Base-by-base conservation (phyloP, 1,284 basidiomycete genomes). In the Microbotryum intermedium region DNA sequence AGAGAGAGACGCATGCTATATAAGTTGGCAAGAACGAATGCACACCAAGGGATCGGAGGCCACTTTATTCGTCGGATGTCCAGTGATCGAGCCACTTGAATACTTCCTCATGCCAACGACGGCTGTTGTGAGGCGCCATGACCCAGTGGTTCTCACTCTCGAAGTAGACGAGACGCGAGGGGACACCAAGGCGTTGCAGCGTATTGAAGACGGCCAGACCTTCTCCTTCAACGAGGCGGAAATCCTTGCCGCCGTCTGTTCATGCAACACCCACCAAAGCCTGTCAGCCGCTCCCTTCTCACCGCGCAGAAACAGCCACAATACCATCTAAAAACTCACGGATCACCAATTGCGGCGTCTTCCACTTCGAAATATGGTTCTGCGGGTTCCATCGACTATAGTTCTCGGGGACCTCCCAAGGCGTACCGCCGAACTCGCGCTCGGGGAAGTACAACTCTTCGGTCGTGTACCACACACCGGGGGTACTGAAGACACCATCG, bases 91-190 rank as follows among this genome's bases (percentile, higher is more conserved):
- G 84, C 89, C 89, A 94, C 60, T 81, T 79, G 76, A 94, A 85
- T 6, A 95, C 86, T 73, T 95, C 92, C 66, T 86, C 79, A 74
- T 93, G 87, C 86, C 86, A 91, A 74, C 70, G 87, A 48, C 49
- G 74, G 75, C 70, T 79, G 69, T 88, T 88, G 55, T 83, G 84
- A 64, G 84, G 84, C 59, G 87, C 81, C 61, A 86, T 67, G 11
- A 88, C 87, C 88, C 88, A 93, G 74, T 94, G 91, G 71, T 94
- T 94, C 78, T 95, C 92, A 70, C 90, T 68, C 42, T 59, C 55
- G 55, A 95, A 95, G 68, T 92, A 84, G 11, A 95, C 81, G 53
- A 95, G 79, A 53, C 92, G 82, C 64, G 83, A 87, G 6, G 87
- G 87, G 30, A 95, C 77, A 16, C 82, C 83, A 54, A 79, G 81